These are phyloP conservation scores for Xylaria arbuscula DNA, from an alignment of 2,329 filamentous ascomycete species.

Conservation along the genomic window DNA sequence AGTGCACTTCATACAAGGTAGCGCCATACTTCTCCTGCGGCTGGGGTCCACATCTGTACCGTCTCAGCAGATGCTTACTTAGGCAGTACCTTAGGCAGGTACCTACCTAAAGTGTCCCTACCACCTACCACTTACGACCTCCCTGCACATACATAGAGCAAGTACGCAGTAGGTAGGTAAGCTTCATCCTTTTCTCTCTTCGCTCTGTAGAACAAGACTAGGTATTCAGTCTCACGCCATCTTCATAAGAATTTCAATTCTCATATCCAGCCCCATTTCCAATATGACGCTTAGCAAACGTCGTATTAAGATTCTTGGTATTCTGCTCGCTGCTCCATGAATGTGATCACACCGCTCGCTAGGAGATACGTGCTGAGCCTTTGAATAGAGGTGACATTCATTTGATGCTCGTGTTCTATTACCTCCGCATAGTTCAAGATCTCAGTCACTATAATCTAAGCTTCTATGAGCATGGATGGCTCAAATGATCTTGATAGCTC, in stretches of 20 bases:
- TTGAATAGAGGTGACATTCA: neutral
- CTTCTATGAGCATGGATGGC: conserved; percentile 15
- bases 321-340: neutral
- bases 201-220: neutral
- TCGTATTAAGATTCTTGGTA: neutral
- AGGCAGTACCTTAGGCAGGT: neutral
- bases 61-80: no score
- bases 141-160: no score
- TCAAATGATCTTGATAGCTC: neutral
- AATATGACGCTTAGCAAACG: neutral
- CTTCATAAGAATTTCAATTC: neutral
- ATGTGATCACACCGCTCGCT: neutral
- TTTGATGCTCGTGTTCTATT: neutral
- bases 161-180: neutral
- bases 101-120: neutral
- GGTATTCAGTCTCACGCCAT: neutral
- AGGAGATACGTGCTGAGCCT: neutral
- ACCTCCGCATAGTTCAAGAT: neutral
- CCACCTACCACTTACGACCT: neutral
- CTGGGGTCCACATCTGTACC: neutral
- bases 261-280: neutral
- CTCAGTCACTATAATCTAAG: neutral
- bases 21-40: no score
- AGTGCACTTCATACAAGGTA: neutral
- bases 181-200: neutral